These are phyloP conservation scores for Dioszegia hungarica DNA, from an alignment of 768 basidiomycete genomes.

Conservation along the genomic window DNA sequence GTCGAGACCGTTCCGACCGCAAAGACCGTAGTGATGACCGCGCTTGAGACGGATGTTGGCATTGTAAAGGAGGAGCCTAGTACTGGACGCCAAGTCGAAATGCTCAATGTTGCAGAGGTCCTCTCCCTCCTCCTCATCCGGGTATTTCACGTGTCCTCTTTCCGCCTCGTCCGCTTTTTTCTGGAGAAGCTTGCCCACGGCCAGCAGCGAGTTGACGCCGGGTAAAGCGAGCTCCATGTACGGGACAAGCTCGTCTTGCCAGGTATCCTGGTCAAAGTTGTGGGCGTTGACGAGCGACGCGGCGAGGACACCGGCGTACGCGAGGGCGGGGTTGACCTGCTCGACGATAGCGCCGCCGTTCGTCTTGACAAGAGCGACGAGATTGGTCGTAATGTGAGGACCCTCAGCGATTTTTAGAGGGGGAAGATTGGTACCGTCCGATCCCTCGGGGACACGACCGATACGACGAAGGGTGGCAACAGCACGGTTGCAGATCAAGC, in stretches of 20 bases:
- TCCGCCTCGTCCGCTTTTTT: conserved; percentile 74
- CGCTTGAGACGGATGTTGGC: conserved; percentile 95
- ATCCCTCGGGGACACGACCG: conserved; percentile 74
- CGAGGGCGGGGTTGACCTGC: conserved; percentile 56
- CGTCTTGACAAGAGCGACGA: conserved; percentile 82
- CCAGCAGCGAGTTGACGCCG: conserved; percentile 61
- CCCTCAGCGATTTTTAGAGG: conserved; percentile 73
- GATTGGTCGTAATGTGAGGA: conserved; percentile 60
- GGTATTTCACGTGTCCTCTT: conserved; percentile 59
- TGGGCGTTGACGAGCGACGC: conserved; percentile 81
- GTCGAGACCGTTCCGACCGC: conserved; percentile 97
- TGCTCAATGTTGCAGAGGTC: conserved; percentile 94
- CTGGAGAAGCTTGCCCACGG: conserved; percentile 81
- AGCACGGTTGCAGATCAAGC: conserved; percentile 81
- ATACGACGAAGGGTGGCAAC: conserved; percentile 94
- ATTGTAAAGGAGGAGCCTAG: conserved; percentile 95
- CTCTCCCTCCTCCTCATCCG: conserved; percentile 97
- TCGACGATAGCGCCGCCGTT: conserved; percentile 60
- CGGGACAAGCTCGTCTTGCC: conserved; percentile 69
- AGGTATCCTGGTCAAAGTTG: conserved; percentile 84
- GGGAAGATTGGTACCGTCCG: conserved; percentile 87
- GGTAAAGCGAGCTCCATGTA: conserved; percentile 67
- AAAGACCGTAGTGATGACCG: conserved; percentile 96
- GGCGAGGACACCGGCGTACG: conserved; percentile 74
- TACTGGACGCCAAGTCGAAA: conserved; percentile 97